A percentile compares a stretch with the other conserved stretches of the same genome.
Evolutionary conservation across 139 green algal genomes (phyloP).

Genomic region (Chlamydomonas incerta): DNA sequence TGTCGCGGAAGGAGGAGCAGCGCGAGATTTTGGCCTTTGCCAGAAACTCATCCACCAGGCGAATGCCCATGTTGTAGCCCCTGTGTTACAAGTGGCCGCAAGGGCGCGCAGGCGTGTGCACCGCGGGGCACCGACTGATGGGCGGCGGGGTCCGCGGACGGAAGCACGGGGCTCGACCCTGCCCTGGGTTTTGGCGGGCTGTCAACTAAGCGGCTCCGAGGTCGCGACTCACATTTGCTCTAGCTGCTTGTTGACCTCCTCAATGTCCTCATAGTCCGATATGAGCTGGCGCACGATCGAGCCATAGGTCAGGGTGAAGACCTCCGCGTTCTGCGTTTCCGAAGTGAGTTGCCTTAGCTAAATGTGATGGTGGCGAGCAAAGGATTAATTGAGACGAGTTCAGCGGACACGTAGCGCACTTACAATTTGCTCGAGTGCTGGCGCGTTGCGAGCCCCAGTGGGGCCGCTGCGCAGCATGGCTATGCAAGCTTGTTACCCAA

Average conservation of each 20-base stretch:
- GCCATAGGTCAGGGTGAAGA: constrained; percentile 98
- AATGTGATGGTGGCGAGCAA: background rate
- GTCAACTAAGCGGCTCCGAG: no score
- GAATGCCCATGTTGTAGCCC: constrained; percentile 95
- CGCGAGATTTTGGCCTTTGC: constrained; percentile 79
- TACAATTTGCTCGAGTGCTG: constrained; percentile 40
- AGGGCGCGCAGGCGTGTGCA: no score
- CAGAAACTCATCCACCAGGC: constrained; percentile 96
- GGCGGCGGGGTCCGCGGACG: no score
- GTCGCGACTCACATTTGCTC: constrained; percentile 92
- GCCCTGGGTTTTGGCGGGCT: no score
- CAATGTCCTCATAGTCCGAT: constrained; percentile 91
- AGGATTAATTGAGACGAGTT: no score
- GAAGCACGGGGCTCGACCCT: no score
- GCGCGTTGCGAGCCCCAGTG: constrained; percentile 26
- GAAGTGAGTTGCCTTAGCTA: background rate
- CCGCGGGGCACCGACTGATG: no score
- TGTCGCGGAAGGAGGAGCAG: constrained; percentile 87
- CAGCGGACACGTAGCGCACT: background rate
- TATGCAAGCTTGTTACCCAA: background rate
- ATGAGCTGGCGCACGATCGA: constrained; percentile 97
- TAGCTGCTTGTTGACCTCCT: constrained; percentile 97
- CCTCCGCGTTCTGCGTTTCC: constrained; percentile 87
- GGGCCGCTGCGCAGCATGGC: constrained; percentile 29
- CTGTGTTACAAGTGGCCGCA: no score